These are phyloP conservation scores for Candida nanaspora DNA, from an alignment of 805 yeast species.

Conservation along the genomic window DNA sequence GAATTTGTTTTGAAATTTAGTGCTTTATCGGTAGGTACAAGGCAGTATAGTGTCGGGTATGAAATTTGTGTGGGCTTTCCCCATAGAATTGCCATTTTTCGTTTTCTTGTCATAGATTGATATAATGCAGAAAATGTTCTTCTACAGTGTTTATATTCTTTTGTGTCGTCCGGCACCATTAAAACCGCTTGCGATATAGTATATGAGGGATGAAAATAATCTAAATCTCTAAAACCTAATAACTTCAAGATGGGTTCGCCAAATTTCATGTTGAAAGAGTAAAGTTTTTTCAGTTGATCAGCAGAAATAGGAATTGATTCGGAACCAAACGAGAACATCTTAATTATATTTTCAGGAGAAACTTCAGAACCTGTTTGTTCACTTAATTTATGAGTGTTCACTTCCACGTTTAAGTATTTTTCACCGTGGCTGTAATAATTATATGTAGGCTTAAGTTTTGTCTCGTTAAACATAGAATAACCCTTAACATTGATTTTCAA, in stretches of 20 bases:
- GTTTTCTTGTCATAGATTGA: conserved; percentile 43
- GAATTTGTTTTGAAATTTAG: conserved; percentile 8
- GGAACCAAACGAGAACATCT: conserved; percentile 40
- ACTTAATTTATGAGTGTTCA: conserved; percentile 32
- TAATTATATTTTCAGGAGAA: conserved; percentile 19
- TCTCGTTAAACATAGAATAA: conserved; percentile 52
- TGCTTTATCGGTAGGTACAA: conserved; percentile 43
- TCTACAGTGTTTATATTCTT: conserved; percentile 52
- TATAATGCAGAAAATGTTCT: conserved; percentile 63
- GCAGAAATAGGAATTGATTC: conserved; percentile 32
- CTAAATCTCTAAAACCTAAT: conserved; percentile 54
- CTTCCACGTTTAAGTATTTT: conserved; percentile 42
- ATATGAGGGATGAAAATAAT: conserved; percentile 41
- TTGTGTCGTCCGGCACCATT: conserved; percentile 57
- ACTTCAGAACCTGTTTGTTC: conserved; percentile 38
- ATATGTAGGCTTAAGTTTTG: conserved; percentile 40
- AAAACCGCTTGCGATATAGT: conserved; percentile 51
- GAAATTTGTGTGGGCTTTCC: conserved; percentile 52
- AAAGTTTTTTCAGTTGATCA: conserved; percentile 28
- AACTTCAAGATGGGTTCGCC: conserved; percentile 47
- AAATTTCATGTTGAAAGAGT: conserved; percentile 21
- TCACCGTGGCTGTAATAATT: conserved; percentile 50
- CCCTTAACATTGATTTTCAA: conserved; percentile 67
- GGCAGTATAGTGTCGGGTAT: conserved; percentile 48
- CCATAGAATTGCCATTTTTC: conserved; percentile 64